Evolutionary conservation across 768 basidiomycete species (phyloP), one percentile per base, ranked within the genome.

Genomic region (Tylopilus rubrobrunneus): DNA sequence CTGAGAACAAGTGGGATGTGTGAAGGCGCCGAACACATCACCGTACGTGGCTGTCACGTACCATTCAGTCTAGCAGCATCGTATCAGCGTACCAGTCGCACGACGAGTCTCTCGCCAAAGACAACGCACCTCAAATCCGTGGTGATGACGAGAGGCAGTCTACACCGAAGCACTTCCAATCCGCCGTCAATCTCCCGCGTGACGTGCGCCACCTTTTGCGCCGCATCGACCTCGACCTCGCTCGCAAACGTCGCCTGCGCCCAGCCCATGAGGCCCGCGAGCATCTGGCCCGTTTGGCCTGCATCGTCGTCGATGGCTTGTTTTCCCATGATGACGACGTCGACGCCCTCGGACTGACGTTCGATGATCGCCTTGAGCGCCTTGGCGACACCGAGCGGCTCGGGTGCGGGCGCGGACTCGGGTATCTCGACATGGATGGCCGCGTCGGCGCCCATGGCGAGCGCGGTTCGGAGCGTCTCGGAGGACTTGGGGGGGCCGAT

Each of bases 271-370:
- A 98, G 74, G 1, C 93, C 96, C 17, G 95, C 95, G 27, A 98
- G 79, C 92, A 98, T 98, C 70, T 97, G 95, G 0, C 96, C 96
- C 12, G 96, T 98, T 74, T 94, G 87, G 5, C 92, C 90, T 7
- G 91, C 79, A 68, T 99, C 97, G 62, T 96, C 95, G 73, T 99
- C 97, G 61, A 99, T 99, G 14, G 96, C 87, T 71, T 99, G 97
- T 74, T 99, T 99, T 4, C 97, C 97, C 73, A 98, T 78, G 51
- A 99, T 94, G 37, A 99, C 89, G 52, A 98, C 61, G 63, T 98
- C 96, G 9, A 90, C 79, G 36, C 74, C 77, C 50, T 76, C 76
- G 39, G 75, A 73, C 67, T 85, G 78, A 33, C 78, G 77, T 48
- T 83, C 77, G 49, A 98, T 86, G 62, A 94, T 61, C 4, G 86